A percentile compares a stretch with the other conserved stretches of the same genome.
These are phyloP conservation scores for Rugonectria rugulosa DNA, from an alignment of 2,329 filamentous ascomycete genomes.

Conservation along the genomic window DNA sequence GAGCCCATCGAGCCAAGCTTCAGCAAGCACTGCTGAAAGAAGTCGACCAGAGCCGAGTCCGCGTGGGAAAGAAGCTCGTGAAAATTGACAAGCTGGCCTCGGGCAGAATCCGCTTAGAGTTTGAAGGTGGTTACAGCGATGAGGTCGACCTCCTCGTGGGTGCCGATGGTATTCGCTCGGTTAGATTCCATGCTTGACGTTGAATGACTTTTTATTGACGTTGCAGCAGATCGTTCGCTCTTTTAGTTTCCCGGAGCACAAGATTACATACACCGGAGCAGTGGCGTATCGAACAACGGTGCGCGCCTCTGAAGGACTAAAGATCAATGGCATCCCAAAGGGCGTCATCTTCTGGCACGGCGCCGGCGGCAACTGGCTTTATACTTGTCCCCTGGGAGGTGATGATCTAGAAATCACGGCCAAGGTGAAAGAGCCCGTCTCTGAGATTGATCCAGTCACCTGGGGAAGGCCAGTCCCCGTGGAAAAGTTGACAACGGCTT, in stretches of 20 bases:
- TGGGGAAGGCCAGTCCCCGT: neutral
- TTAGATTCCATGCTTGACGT: too few relatives aligned
- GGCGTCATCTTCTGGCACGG: constrained; percentile 40
- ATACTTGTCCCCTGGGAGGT: constrained; percentile 39
- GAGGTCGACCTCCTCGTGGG: constrained; percentile 56
- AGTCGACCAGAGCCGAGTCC: constrained; percentile 50
- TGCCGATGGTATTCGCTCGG: constrained; percentile 59
- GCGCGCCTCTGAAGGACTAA: neutral
- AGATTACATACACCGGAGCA: constrained; percentile 36
- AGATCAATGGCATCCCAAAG: constrained; percentile 10
- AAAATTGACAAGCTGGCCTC: neutral
- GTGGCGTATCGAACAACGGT: neutral
- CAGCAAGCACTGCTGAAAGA: constrained; percentile 55
- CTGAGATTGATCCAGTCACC: neutral
- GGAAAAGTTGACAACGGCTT: neutral
- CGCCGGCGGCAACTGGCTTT: constrained; percentile 37
- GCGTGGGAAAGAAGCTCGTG: constrained; percentile 34
- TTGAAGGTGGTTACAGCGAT: constrained; percentile 50
- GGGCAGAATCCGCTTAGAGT: constrained; percentile 51
- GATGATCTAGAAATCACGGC: constrained; percentile 39
- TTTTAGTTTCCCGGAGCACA: constrained; percentile 49
- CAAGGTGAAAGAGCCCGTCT: neutral
- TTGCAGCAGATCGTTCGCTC: constrained; percentile 36
- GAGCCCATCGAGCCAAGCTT: constrained; percentile 46
- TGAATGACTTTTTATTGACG: too few relatives aligned